phyloP scores from a whole-genome alignment of 2,329 filamentous ascomycete genomes.

The Fusarium abutilonis region DNA sequence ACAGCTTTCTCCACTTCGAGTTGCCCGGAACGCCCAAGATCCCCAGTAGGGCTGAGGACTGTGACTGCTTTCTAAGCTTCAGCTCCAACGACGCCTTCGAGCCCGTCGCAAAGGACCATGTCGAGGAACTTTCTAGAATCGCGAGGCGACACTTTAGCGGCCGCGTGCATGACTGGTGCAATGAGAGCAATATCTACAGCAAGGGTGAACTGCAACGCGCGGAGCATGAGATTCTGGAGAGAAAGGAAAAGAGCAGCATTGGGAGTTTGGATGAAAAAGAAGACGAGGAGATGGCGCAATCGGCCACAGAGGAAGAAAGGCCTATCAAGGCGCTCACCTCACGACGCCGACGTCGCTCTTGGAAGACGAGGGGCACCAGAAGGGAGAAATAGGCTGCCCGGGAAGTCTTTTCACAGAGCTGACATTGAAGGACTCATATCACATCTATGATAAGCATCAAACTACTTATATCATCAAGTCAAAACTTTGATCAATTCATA shows the following conservation, averaged over 20 bases:
- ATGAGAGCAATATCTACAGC: slow-evolving; percentile 1
- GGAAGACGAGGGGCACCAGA: background rate
- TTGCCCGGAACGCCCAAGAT: background rate
- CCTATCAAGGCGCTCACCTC: too few species aligned
- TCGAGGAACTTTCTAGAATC: background rate
- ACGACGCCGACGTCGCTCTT: background rate
- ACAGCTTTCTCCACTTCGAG: slow-evolving; percentile 1
- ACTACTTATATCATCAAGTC: background rate
- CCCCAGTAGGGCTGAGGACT: background rate
- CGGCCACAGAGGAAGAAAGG: background rate
- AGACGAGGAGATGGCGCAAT: background rate
- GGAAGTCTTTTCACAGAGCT: slow-evolving; percentile 2
- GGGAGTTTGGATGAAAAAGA: background rate
- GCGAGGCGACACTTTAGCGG: slow-evolving; percentile 2
- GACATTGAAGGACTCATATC: slow-evolving; percentile 2
- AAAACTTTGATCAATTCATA: slow-evolving; percentile 11
- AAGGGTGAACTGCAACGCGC: background rate
- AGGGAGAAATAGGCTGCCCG: too few species aligned
- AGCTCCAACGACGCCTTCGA: background rate
- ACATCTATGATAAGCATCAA: background rate
- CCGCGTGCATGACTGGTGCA: slow-evolving; percentile 1
- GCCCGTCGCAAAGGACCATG: background rate
- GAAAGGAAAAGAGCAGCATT: background rate
- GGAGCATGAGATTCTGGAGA: background rate
- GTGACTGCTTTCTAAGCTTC: slow-evolving; percentile 13